Percentiles rank a stretch among this genome's conserved stretches.
phyloP scores from a whole-genome alignment of 164 flowering plant species.

The Sedum album region DNA sequence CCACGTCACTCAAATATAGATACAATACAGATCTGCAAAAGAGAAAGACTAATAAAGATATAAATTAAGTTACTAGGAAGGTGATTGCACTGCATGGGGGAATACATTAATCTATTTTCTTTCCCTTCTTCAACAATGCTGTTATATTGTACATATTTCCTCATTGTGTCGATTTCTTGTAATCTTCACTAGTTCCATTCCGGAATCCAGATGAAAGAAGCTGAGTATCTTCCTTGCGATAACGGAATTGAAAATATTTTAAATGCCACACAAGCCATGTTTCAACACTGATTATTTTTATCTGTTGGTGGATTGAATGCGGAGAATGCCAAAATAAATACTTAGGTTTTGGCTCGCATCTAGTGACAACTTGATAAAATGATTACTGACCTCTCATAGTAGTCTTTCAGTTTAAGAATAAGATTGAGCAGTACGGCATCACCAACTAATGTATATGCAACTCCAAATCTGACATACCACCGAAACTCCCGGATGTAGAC shows the following conservation, averaged over 20 bases:
- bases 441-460: constrained; percentile 70
- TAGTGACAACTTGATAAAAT: too few relatives aligned
- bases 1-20: constrained; percentile 63
- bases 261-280: neutral
- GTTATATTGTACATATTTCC: neutral
- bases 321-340: neutral
- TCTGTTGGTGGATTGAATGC: neutral
- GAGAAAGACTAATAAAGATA: neutral
- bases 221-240: too few relatives aligned
- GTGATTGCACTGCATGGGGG: neutral
- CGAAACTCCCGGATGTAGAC: constrained; percentile 73
- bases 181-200: neutral
- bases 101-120: neutral
- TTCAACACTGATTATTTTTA: neutral
- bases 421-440: constrained; percentile 74
- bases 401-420: constrained; percentile 45
- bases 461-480: constrained; percentile 85
- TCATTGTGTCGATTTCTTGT: neutral
- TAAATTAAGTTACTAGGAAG: neutral
- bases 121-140: neutral
- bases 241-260: neutral
- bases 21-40: constrained; percentile 68
- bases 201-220: neutral
- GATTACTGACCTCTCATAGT: constrained; percentile 46
- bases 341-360: neutral